A percentile compares a stretch with the other conserved stretches of the same genome.
phyloP scores from a whole-genome alignment of 306 rosid genomes.

The Mimosa bimucronata region DNA sequence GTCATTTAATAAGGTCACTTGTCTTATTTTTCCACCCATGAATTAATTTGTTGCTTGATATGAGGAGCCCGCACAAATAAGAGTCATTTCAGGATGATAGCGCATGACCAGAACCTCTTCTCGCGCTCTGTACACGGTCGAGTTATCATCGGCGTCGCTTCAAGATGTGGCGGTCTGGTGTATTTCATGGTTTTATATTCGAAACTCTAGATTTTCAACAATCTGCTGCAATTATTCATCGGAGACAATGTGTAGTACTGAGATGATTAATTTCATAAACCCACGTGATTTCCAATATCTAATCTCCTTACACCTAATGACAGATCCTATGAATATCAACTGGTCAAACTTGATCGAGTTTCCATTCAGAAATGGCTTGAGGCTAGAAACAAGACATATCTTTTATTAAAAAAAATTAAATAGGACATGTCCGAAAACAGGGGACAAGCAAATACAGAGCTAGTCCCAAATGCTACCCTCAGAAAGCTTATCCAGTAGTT shows the following conservation, averaged over 20 bases:
- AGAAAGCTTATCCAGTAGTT: constrained; percentile 59
- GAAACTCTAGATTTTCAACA: no score
- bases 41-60: no score
- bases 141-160: constrained; percentile 47
- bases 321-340: constrained; percentile 89
- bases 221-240: not conserved
- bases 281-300: constrained; percentile 80
- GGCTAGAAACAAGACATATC: no score
- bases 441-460: constrained; percentile 58
- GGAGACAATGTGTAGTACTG: constrained; percentile 42
- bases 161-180: constrained; percentile 28
- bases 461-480: constrained; percentile 66
- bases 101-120: constrained; percentile 76
- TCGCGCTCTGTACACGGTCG: constrained; percentile 75
- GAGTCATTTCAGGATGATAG: no score
- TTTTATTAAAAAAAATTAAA: no score
- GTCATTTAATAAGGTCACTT: no score
- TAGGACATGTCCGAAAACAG: constrained; percentile 76
- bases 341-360: constrained; percentile 83
- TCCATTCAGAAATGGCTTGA: constrained; percentile 80
- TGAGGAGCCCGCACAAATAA: no score
- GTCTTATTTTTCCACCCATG: no score
- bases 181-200: no score
- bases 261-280: constrained; percentile 47
- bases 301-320: constrained; percentile 77